These are phyloP conservation scores for Penicillium decumbens DNA, from an alignment of 2,329 filamentous ascomycete genomes.

Conservation along the genomic window DNA sequence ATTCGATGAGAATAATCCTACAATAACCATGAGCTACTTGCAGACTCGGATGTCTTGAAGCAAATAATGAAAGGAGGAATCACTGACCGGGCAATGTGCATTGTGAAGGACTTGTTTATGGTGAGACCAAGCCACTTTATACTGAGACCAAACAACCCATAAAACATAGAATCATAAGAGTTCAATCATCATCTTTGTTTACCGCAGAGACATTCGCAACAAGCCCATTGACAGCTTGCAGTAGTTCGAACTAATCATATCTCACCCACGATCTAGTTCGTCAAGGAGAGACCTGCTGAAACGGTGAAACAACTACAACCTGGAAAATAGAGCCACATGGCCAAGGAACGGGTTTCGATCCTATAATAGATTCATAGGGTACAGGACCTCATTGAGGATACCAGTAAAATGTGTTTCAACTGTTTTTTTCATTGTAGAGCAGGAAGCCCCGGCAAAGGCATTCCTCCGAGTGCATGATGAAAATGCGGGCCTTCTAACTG, in stretches of 20 bases:
- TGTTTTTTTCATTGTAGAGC: conserved; percentile 38
- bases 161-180: neutral
- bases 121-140: neutral
- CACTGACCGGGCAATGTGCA: neutral
- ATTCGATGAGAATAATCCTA: neutral
- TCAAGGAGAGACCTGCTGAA: neutral
- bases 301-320: neutral
- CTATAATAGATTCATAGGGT: conserved; percentile 5
- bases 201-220: neutral
- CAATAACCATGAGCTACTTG: neutral
- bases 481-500: conserved; percentile 32
- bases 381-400: conserved; percentile 9
- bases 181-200: neutral
- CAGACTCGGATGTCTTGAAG: neutral
- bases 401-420: conserved; percentile 34
- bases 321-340: neutral
- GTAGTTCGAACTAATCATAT: too few species aligned
- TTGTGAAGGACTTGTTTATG: neutral
- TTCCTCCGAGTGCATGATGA: conserved; percentile 25
- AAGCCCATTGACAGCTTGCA: neutral
- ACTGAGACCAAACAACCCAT: neutral
- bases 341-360: neutral
- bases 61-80: neutral
- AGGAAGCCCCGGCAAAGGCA: conserved; percentile 31
- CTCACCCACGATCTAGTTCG: too few species aligned